phyloP scores from a whole-genome alignment of 2,329 filamentous ascomycete species.

The Cordyceps pruinosa region DNA sequence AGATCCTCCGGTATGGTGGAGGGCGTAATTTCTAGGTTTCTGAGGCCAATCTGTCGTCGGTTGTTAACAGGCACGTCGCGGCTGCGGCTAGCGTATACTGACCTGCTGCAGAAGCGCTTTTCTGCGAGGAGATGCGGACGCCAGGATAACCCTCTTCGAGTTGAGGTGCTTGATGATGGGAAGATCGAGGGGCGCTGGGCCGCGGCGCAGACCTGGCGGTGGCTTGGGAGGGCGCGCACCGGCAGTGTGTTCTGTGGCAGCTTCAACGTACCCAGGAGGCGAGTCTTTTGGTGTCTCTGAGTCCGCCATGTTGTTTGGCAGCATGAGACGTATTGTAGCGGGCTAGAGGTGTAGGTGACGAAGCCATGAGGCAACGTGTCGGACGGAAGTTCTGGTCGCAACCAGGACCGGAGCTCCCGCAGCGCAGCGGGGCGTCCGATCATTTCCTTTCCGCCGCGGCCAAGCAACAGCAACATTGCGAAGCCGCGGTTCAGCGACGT shows the following conservation, averaged over 20 bases:
- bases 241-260: slow-evolving; percentile 30
- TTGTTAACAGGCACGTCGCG: background rate
- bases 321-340: slow-evolving; percentile 18
- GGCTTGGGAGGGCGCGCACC: slow-evolving; percentile 20
- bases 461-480: too few relatives aligned
- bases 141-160: slow-evolving; percentile 76
- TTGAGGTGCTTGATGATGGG: slow-evolving; percentile 73
- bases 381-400: background rate
- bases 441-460: too few relatives aligned
- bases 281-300: slow-evolving; percentile 17
- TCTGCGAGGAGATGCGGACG: slow-evolving; percentile 80
- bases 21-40: slow-evolving; percentile 74
- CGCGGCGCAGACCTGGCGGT: slow-evolving; percentile 32
- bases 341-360: slow-evolving; percentile 1
- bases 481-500: too few relatives aligned
- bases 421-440: too few relatives aligned
- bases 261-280: slow-evolving; percentile 40
- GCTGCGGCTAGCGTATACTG: slow-evolving; percentile 15
- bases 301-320: slow-evolving; percentile 27
- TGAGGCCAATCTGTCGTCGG: slow-evolving; percentile 60
- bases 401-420: background rate
- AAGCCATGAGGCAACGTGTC: background rate
- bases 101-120: slow-evolving; percentile 73
- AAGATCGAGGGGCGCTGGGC: slow-evolving; percentile 64
- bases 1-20: slow-evolving; percentile 81